Evolutionary conservation across 2,329 filamentous ascomycete species (phyloP).

Genomic region (Verticillium nubilum): DNA sequence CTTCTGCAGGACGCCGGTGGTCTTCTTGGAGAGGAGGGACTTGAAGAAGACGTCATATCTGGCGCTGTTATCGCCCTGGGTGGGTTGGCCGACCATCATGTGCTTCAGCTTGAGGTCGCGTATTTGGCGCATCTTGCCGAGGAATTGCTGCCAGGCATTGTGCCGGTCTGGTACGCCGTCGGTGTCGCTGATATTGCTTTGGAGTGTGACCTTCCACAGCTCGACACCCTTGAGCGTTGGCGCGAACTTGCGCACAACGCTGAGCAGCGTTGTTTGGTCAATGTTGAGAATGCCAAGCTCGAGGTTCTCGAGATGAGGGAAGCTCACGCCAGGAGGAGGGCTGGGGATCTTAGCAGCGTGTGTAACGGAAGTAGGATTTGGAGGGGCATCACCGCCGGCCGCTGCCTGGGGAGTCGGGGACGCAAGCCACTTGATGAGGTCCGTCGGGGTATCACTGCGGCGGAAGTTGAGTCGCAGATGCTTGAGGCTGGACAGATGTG

Average conservation of each 20-base stretch:
- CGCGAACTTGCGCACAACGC: conserved; percentile 34
- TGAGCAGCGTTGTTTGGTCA: conserved; percentile 21
- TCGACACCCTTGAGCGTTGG: conserved; percentile 36
- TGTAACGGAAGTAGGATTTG: background rate
- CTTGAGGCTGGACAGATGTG: conserved; percentile 33
- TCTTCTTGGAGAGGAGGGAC: background rate
- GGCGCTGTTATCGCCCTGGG: conserved; percentile 4
- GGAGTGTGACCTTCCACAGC: conserved; percentile 36
- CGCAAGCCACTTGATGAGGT: conserved; percentile 34
- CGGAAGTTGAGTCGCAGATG: conserved; percentile 50
- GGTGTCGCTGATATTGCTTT: background rate
- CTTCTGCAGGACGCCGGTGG: background rate
- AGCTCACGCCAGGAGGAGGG: conserved; percentile 17
- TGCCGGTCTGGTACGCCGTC: conserved; percentile 8
- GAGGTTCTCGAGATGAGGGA: conserved; percentile 31
- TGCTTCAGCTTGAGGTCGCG: conserved; percentile 25
- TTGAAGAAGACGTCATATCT: background rate
- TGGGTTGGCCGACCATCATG: conserved; percentile 24
- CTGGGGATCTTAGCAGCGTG: background rate
- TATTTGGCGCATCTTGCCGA: conserved; percentile 25
- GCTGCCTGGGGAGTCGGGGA: background rate
- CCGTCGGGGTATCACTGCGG: conserved; percentile 8
- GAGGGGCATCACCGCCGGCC: too few relatives aligned
- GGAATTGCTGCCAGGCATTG: conserved; percentile 34
- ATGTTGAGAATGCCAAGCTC: conserved; percentile 36